A percentile compares a stretch with the other conserved stretches of the same genome.
These are phyloP conservation scores for Abelmoschus esculentus DNA, from an alignment of 345 rosid species.

Conservation along the genomic window DNA sequence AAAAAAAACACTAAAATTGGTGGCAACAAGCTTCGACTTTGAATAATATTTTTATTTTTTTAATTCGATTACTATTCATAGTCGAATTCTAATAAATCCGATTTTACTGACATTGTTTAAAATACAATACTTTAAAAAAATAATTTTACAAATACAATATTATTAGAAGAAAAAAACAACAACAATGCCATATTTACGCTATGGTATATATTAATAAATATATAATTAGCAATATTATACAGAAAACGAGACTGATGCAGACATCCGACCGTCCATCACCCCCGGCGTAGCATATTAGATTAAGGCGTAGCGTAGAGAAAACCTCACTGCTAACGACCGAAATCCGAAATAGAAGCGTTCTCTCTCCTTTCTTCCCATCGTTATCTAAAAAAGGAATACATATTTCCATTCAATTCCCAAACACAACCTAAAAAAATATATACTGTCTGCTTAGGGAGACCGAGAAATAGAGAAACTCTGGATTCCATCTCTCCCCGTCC, in stretches of 20 bases:
- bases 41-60: too few relatives aligned
- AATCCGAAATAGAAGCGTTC: background rate
- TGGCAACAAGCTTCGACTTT: too few relatives aligned
- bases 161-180: too few relatives aligned
- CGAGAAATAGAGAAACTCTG: constrained; percentile 41
- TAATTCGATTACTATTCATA: too few relatives aligned
- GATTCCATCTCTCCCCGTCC: constrained; percentile 68
- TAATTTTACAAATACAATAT: too few relatives aligned
- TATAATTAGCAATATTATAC: too few relatives aligned
- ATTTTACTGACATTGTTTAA: too few relatives aligned
- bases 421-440: background rate
- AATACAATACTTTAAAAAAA: too few relatives aligned
- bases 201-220: too few relatives aligned
- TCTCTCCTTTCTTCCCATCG: background rate
- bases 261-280: background rate
- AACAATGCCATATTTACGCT: too few relatives aligned
- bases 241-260: background rate
- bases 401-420: background rate
- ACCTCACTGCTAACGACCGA: background rate
- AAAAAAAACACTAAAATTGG: too few relatives aligned
- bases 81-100: too few relatives aligned
- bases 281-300: background rate
- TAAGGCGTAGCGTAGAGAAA: constrained; percentile 7
- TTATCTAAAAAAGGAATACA: background rate
- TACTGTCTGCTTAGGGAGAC: background rate